Evolutionary conservation across 768 basidiomycete genomes (phyloP).

Genomic region (Mycena albidolilacea): DNA sequence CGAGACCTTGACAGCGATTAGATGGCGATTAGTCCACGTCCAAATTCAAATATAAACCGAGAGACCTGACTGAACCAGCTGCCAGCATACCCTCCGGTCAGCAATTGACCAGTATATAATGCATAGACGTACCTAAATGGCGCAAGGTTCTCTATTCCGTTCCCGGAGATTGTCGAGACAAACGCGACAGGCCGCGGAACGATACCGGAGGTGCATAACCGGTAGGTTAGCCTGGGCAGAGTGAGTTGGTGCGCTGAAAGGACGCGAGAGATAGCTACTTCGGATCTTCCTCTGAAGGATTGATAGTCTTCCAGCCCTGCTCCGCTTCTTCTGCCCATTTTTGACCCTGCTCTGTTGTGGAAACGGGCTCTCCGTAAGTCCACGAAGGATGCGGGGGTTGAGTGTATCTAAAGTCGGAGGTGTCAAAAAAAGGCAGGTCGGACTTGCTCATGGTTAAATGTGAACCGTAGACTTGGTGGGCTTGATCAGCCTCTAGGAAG

Average conservation of each 20-base stretch:
- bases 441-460: constrained; percentile 14
- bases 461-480: neutral
- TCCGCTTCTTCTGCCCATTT: constrained; percentile 62
- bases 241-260: neutral
- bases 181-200: constrained; percentile 80
- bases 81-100: neutral
- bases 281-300: constrained; percentile 52
- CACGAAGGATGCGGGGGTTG: constrained; percentile 57
- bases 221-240: constrained; percentile 55
- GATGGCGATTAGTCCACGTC: constrained; percentile 24
- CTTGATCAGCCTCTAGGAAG: neutral
- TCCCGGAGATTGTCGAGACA: constrained; percentile 70
- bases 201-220: constrained; percentile 67
- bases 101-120: neutral
- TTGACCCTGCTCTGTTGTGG: constrained; percentile 52
- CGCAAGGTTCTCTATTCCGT: constrained; percentile 72
- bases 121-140: constrained; percentile 62
- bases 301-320: constrained; percentile 56
- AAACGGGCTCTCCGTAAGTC: constrained; percentile 54
- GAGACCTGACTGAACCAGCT: constrained; percentile 63
- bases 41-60: neutral
- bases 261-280: constrained; percentile 43
- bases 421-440: constrained; percentile 31
- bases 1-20: constrained; percentile 59
- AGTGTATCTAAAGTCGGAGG: constrained; percentile 47